A percentile compares a stretch with the other conserved stretches of the same genome.
phyloP scores from a whole-genome alignment of 108 stramenopile species.

The Fragilaria radians region DNA sequence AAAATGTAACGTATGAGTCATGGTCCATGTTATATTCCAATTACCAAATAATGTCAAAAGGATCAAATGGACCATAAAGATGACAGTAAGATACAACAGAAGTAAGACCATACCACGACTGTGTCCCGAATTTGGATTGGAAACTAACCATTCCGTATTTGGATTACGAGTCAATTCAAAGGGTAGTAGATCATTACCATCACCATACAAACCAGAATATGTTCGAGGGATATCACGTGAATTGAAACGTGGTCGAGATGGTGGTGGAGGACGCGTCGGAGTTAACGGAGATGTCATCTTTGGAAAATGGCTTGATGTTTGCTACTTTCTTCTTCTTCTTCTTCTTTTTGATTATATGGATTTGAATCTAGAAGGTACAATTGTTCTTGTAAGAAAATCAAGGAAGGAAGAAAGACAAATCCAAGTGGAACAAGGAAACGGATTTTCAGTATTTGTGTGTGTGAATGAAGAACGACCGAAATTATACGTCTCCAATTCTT shows the following conservation, averaged over 20 bases:
- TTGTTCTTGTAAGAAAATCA: no score
- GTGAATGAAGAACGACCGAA: no score
- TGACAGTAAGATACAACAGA: constrained; percentile 46
- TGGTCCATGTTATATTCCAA: constrained; percentile 39
- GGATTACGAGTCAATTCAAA: constrained; percentile 71
- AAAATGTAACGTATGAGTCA: constrained; percentile 60
- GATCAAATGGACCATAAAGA: constrained; percentile 44
- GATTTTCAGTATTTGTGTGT: no score
- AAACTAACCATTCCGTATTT: constrained; percentile 44
- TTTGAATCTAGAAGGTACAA: no score
- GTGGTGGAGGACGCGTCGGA: constrained; percentile 6
- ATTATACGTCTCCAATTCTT: no score
- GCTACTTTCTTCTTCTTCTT: no score
- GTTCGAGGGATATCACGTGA: constrained; percentile 73
- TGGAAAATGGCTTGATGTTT: no score
- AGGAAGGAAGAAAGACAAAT: no score
- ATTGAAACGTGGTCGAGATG: constrained; percentile 46
- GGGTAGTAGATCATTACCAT: constrained; percentile 51
- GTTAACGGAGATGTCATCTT: no score
- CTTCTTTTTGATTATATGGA: no score
- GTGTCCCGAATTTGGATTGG: constrained; percentile 13
- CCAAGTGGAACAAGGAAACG: no score
- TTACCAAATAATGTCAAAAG: constrained; percentile 26
- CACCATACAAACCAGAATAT: constrained; percentile 68
- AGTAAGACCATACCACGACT: constrained; percentile 50